Base-by-base conservation (phyloP, 2,329 filamentous ascomycete species). In the Tympanopsis confertula region DNA sequence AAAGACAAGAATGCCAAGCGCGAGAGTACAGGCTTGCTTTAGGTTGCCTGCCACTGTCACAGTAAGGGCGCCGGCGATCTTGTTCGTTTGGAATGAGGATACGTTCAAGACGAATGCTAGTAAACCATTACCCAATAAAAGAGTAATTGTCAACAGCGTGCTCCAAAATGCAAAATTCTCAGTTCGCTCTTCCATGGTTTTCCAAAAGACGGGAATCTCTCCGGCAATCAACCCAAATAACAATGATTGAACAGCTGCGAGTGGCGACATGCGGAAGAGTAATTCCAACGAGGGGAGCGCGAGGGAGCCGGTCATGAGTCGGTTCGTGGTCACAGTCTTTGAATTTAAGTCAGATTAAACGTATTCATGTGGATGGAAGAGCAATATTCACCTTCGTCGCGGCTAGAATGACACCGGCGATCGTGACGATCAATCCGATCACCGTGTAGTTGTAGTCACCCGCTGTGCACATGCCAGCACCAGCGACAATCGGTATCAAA, bases 401-500 rank as follows among this genome's bases (percentile, higher is more conserved):
- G 19, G 71, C 71, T 5, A 74, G 59, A 38, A 74, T 42, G 13
- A 73, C 69, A 39, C 71, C 71, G 5, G 71, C 51, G 19, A 71
- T 61, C 18, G 69, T 74, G 24, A 75, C 56, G 28, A 68, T 47
- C 55, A 74, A 74, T 13, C 74, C 74, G 13, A 67, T 55, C 18
- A 66, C 56, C n/a, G 71, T 74, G 49, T 74, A 76, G 46, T 69
- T 71, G 62, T 76, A 75, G 56, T 79, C 74, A 42, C 75, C 75
- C 29, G 68, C 68, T 2, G 74, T 78, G 22, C 71, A 73, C 45
- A 79, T 62, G 33, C 65, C 67, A 38, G 75, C 71, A 36, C 75
- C 75, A 24, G 74, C 45, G 29, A 78, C 68, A 17, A 79, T 63
- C 13, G 75, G 74, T 18, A 76, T 54, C 15, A 78, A 66, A 13